These are phyloP conservation scores for Sapria himalayana DNA, from an alignment of 345 rosid species.

Conservation along the genomic window DNA sequence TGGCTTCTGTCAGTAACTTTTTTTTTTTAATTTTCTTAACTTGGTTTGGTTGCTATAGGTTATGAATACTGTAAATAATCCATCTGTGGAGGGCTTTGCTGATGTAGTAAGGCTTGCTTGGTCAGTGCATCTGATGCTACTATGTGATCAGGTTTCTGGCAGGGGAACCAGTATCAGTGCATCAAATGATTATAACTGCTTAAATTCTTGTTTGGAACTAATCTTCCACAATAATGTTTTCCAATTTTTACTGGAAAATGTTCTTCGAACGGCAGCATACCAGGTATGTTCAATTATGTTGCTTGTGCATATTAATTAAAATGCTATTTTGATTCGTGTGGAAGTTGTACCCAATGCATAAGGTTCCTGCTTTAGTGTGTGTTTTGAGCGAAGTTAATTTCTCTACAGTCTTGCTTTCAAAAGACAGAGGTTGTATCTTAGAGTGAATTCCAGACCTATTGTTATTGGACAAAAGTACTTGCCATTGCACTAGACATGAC, in stretches of 20 bases:
- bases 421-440: no score
- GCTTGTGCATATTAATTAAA: conserved; percentile 6
- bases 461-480: no score
- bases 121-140: conserved; percentile 72
- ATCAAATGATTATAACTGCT: conserved; percentile 37
- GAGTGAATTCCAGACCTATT: no score
- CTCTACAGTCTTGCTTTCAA: no score
- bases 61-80: conserved; percentile 38
- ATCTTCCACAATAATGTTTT: conserved; percentile 61
- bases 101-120: conserved; percentile 75
- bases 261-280: conserved; percentile 71
- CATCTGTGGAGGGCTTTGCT: conserved; percentile 45
- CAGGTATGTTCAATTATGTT: conserved; percentile 26
- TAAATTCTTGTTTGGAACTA: conserved; percentile 52
- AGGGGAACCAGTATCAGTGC: conserved; percentile 31
- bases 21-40: conserved; percentile 6
- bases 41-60: conserved; percentile 28
- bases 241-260: conserved; percentile 59
- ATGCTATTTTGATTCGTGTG: conserved; percentile 12
- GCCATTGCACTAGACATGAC: no score
- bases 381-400: no score
- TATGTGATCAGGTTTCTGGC: conserved; percentile 37
- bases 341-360: conserved; percentile 35
- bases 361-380: no score
- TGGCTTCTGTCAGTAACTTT: no score